These are phyloP conservation scores for Citrullus mucosospermus DNA, from an alignment of 306 rosid species.

Conservation along the genomic window DNA sequence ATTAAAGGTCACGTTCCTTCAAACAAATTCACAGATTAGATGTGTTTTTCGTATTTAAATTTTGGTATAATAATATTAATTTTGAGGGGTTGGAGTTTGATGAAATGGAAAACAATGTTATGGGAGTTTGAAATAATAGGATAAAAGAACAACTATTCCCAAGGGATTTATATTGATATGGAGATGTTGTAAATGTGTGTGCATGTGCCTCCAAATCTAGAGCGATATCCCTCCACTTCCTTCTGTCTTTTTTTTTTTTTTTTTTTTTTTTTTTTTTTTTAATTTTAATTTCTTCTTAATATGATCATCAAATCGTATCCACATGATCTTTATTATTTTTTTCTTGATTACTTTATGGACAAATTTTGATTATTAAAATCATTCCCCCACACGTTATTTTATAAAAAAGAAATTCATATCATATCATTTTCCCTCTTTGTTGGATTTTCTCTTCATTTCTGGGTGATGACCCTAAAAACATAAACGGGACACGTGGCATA, in stretches of 20 bases:
- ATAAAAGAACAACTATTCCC: background rate
- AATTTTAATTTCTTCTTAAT: background rate
- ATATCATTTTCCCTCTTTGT: background rate
- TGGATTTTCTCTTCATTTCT: background rate
- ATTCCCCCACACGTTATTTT: background rate
- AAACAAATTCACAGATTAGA: too few species aligned
- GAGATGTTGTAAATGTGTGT: background rate
- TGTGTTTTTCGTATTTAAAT: too few species aligned
- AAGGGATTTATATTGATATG: background rate
- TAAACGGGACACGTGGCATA: background rate
- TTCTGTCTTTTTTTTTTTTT: background rate
- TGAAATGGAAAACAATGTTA: too few species aligned
- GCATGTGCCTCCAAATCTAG: constrained; percentile 3
- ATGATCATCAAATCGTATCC: constrained; percentile 7
- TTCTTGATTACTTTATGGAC: background rate
- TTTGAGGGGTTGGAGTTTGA: too few species aligned
- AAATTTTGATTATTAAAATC: background rate
- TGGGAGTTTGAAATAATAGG: background rate
- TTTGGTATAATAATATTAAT: too few species aligned
- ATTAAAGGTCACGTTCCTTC: too few species aligned
- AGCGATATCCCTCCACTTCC: constrained; percentile 7
- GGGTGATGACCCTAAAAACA: background rate
- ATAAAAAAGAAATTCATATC: background rate
- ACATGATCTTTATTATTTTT: background rate
- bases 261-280: background rate